Base-by-base conservation (phyloP, 2,329 filamentous ascomycete genomes). In the Amesomyces nigricolor region DNA sequence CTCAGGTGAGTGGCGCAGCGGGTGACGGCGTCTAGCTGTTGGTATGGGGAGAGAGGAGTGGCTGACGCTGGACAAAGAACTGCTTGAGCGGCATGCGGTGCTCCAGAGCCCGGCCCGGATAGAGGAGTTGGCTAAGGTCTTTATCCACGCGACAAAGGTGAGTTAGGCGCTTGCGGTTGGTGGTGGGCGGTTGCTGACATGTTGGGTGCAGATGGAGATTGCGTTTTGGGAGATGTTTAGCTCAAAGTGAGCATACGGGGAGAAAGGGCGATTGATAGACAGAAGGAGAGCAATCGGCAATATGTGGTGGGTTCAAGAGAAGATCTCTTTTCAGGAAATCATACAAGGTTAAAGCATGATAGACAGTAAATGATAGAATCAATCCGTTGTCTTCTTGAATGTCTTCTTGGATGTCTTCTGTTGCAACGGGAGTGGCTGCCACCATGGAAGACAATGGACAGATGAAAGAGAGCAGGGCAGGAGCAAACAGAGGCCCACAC, bases 91-190 rank as follows among this genome's bases (percentile, higher is more conserved):
- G 62, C 79, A 91, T 65, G 85, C 88, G 14, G 73, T 79, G n/a
- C 73, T 83, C 47, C 87, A 92, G 62, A 91, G 89, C 2, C 83
- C 87, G 0, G 76, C 75, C 38, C 78, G 90, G 43, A 81, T 96
- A 56, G 90, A 96, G 63, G 87, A 95, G 67, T 73, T 97, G 48
- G 83, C 92, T 45, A 78, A 81, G 61, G 89, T 96, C 49, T 96
- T 96, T 66, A 82, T 91, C 46, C 87, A 91, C 63, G 89, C 87
- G n/a, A 95, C 90, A 14, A 88, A 86, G 76, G 88, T 89, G 69
- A 71, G 79, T 51, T 5, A 10, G 13, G 54, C 44, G 9, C 26
- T 47, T 19, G 7, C 10, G n/a, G 2, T 47, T 14, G 55, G 45
- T 16, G 30, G 11, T 7, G 17, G 1, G 1, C 6, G 11, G 45